phyloP scores from a whole-genome alignment of 805 yeast species.

The Wickerhamiella alocasiicola region DNA sequence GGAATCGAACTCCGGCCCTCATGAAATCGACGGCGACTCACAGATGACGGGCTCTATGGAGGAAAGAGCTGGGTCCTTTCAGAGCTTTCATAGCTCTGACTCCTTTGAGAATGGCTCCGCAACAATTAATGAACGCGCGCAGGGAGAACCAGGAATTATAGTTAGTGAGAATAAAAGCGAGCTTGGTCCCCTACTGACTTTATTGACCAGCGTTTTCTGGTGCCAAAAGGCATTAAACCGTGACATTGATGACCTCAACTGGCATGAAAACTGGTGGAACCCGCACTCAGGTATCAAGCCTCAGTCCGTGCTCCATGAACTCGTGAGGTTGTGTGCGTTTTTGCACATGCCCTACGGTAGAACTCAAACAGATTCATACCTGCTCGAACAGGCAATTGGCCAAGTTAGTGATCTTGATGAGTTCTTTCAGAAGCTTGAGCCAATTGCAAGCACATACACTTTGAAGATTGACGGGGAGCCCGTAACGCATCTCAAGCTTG shows the following conservation, averaged over 20 bases:
- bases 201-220: not conserved
- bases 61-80: too few relatives aligned
- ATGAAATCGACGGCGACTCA: too few relatives aligned
- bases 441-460: not conserved
- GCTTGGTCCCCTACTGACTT: slow-evolving; percentile 5
- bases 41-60: too few relatives aligned
- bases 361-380: slow-evolving; percentile 3
- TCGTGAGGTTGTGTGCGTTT: slow-evolving; percentile 4
- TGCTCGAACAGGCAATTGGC: not conserved
- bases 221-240: slow-evolving; percentile 31
- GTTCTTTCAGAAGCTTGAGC: not conserved
- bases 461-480: not conserved
- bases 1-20: too few relatives aligned
- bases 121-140: slow-evolving; percentile 2
- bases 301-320: not conserved
- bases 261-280: slow-evolving; percentile 40
- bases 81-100: too few relatives aligned
- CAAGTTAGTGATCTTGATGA: not conserved
- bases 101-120: too few relatives aligned
- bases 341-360: slow-evolving; percentile 8
- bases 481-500: not conserved
- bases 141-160: slow-evolving; percentile 4
- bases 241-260: slow-evolving; percentile 53
- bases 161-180: not conserved
- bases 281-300: not conserved